Base-by-base conservation (phyloP, 345 rosid genomes). In the Kernera saxatilis region DNA sequence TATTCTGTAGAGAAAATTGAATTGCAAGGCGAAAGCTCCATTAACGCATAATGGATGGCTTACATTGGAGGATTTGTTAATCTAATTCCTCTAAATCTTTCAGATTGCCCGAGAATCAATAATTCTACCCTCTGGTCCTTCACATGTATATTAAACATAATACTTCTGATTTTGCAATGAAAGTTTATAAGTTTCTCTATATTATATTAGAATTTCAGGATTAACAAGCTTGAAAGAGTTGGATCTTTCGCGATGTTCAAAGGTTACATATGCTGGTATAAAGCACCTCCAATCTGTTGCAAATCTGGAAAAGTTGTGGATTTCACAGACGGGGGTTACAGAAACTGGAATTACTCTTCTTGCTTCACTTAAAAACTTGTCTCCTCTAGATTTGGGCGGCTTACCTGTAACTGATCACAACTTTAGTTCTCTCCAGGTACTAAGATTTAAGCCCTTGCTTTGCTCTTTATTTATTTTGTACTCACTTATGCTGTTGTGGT, bases 31-130 rank as follows among this genome's bases (percentile, higher is more conserved):
- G 88, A 91, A 74, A 82, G 63, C 73, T 75, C 76, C 35, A 84
- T 94, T 49, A 91, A 94, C 70, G 96, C 84, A 0, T 97, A 94
- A 78, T 94, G 99, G 99, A 81, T 85, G 87, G 97, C 94, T 0
- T 93, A 89, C 73, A 49, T 91, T 64, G 98, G 93, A 43, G 91
- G 91, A 13, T 93, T 87, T 29, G 83, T 75, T 43, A 77, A 76
- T 78, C 73, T 93, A 45, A 73, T 71, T 8, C 77, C 77, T 30
- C 77, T 94, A 61, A 85, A 81, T 64, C 79, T 91, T 48, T 85
- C 95, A 1, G 90, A 80, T 79, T 87, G 99, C 76, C 81, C 40
- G 22, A 83, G 82, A 75, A 82, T 91, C 78, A 87, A 79, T 29
- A 83, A 80, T 68, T 86, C 91, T 39, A 79, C 96, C 2, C 72